Percentiles rank a stretch among this genome's conserved stretches.
Conservation (phyloP, 2,329 filamentous ascomycete species). For the Neonectria hederae region DNA sequence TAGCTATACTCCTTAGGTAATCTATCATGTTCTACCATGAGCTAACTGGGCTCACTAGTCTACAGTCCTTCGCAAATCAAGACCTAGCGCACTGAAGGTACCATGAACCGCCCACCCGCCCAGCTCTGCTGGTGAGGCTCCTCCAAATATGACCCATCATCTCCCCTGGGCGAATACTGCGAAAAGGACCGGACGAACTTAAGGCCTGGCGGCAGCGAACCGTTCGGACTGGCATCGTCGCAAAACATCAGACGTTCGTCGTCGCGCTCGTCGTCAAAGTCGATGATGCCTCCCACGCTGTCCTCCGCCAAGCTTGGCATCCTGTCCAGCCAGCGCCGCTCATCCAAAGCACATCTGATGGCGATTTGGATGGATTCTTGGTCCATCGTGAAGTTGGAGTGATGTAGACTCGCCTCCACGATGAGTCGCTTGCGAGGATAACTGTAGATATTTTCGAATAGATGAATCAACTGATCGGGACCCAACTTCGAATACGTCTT, state of each 20-base stretch:
- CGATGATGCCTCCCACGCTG: slow-evolving; percentile 52
- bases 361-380: slow-evolving; percentile 56
- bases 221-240: slow-evolving; percentile 51
- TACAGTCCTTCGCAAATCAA: background rate
- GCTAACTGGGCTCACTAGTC: background rate
- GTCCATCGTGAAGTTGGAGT: slow-evolving; percentile 55
- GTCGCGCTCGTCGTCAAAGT: slow-evolving; percentile 53
- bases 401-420: slow-evolving; percentile 50
- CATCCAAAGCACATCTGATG: slow-evolving; percentile 50
- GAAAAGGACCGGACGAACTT: slow-evolving; percentile 44
- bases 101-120: slow-evolving; percentile 31
- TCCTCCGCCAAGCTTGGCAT: slow-evolving; percentile 47
- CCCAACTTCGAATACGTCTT: slow-evolving; percentile 60
- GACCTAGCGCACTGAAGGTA: slow-evolving; percentile 22
- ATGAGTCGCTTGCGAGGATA: slow-evolving; percentile 58
- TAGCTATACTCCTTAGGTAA: background rate
- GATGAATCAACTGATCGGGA: slow-evolving; percentile 59
- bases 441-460: slow-evolving; percentile 57
- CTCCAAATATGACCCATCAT: slow-evolving; percentile 50
- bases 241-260: slow-evolving; percentile 42
- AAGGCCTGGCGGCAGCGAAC: slow-evolving; percentile 46
- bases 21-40: background rate
- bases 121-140: slow-evolving; percentile 37
- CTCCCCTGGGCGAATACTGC: slow-evolving; percentile 52
- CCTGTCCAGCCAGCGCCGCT: slow-evolving; percentile 48